These are phyloP conservation scores for Teratosphaeria gauchensis DNA, from an alignment of 2,329 filamentous ascomycete genomes.

Conservation along the genomic window DNA sequence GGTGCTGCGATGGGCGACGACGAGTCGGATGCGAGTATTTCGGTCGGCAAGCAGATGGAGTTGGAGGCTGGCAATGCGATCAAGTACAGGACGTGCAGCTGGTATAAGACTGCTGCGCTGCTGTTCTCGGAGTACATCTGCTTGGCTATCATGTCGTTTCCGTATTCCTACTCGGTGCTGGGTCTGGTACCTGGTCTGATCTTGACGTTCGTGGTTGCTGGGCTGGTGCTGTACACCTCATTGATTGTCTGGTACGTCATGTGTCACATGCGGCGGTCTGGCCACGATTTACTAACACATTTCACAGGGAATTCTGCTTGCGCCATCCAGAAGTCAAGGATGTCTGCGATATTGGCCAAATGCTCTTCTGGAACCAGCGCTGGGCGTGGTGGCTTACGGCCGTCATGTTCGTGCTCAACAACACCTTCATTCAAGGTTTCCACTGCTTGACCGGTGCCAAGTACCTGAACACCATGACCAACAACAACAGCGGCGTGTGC, in stretches of 20 bases:
- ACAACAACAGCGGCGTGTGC: constrained; percentile 51
- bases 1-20: constrained; percentile 15
- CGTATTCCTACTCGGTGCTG: constrained; percentile 81
- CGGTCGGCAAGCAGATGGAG: constrained; percentile 59
- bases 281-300: constrained; percentile 25
- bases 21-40: constrained; percentile 32
- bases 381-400: constrained; percentile 60
- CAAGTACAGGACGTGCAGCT: constrained; percentile 86
- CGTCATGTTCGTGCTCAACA: constrained; percentile 87
- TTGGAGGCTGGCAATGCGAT: constrained; percentile 69
- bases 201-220: constrained; percentile 67
- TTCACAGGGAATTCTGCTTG: constrained; percentile 71
- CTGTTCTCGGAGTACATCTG: constrained; percentile 96
- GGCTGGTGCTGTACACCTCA: constrained; percentile 74
- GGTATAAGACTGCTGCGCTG: constrained; percentile 86
- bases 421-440: constrained; percentile 76
- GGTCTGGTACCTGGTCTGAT: constrained; percentile 82
- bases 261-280: not conserved
- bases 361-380: constrained; percentile 77
- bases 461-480: constrained; percentile 80
- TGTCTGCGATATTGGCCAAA: constrained; percentile 91
- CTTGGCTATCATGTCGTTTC: constrained; percentile 88
- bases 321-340: constrained; percentile 85
- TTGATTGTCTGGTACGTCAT: constrained; percentile 49
- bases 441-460: constrained; percentile 78